Evolutionary conservation across 352 stramenopile species (phyloP).

Genomic region (Phytophthora pistaciae): DNA sequence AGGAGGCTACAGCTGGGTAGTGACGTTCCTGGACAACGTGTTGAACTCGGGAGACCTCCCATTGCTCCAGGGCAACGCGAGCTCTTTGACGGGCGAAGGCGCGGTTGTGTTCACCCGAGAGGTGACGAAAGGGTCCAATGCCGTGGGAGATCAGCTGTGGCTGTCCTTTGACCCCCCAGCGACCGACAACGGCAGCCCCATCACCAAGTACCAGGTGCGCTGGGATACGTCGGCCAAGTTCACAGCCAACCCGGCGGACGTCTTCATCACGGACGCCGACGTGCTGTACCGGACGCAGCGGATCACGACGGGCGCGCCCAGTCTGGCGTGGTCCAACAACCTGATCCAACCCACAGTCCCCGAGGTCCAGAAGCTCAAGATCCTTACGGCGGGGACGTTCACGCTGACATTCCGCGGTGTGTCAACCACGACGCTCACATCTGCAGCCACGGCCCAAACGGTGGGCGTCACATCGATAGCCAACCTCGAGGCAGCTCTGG

Average conservation of each 20-base stretch:
- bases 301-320: conserved; percentile 59
- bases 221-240: conserved; percentile 75
- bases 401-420: conserved; percentile 64
- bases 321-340: conserved; percentile 59
- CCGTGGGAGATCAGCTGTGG: conserved; percentile 78
- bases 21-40: conserved; percentile 75
- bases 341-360: conserved; percentile 29
- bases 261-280: conserved; percentile 56
- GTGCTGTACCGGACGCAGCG: conserved; percentile 63
- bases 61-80: conserved; percentile 42
- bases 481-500: conserved; percentile 44
- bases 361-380: conserved; percentile 60
- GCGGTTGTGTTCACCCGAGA: conserved; percentile 58
- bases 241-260: conserved; percentile 49
- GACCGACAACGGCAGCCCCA: conserved; percentile 68
- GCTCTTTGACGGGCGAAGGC: conserved; percentile 46
- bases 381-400: conserved; percentile 48
- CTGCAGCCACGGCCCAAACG: neutral
- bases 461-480: conserved; percentile 46
- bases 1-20: conserved; percentile 62
- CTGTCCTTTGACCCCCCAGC: conserved; percentile 72
- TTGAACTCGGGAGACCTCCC: conserved; percentile 68
- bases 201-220: conserved; percentile 65
- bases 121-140: conserved; percentile 73
- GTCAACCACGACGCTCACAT: conserved; percentile 30